Evolutionary conservation across 352 stramenopile genomes (phyloP), one percentile per base, ranked within the genome.

Genomic region (Globisporangium alternatum): DNA sequence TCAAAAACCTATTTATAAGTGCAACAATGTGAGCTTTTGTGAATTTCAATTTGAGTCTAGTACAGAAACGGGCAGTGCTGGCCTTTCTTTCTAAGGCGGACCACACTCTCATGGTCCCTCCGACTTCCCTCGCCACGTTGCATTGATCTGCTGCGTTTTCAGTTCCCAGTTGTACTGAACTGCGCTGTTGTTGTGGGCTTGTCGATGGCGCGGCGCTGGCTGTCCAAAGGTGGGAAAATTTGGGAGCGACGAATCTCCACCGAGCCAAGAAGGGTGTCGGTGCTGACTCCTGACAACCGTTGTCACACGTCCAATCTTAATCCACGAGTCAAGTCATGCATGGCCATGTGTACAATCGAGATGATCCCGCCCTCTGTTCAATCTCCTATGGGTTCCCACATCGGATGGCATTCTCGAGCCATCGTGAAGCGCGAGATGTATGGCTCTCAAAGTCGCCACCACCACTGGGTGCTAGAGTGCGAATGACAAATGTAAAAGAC

Each of bases 111-210:
- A 43, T 44, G 35, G 35, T 41, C 35, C 8, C 35, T 45, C 53
- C 15, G 53, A 59, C 53, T 35, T 37, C 17, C 48, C 35, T 59
- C 53, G 53, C 12, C 53, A 59, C 53, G 21, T 55, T 55, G 48
- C 48, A 22, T 35, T 21, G 28, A 19, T 10, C 10, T 54, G 22
- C 48, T 44, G 12, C 39, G 12, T 44, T 44, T 44, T 12, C 35
- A 41, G 9, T 41, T 2, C 35, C 9, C 35, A 13, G 1, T 0
- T 10, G 35, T 8, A 15, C 9, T 41, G 35, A 41, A 41, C 12
- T 28, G 25, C 35, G 8, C 35, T 41, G 35, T 41, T 41, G 39
- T 7, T 44, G 33, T 39, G 1, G 33, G 6, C 33, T 39, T 39
- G 15, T 44, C 12, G 2, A n/a, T n/a, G 2, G 39, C 39, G 39